Percentiles rank a stretch among this genome's conserved stretches.
Evolutionary conservation across 2,329 filamentous ascomycete genomes (phyloP).

Genomic region (Ophiostoma himal-ulmi): DNA sequence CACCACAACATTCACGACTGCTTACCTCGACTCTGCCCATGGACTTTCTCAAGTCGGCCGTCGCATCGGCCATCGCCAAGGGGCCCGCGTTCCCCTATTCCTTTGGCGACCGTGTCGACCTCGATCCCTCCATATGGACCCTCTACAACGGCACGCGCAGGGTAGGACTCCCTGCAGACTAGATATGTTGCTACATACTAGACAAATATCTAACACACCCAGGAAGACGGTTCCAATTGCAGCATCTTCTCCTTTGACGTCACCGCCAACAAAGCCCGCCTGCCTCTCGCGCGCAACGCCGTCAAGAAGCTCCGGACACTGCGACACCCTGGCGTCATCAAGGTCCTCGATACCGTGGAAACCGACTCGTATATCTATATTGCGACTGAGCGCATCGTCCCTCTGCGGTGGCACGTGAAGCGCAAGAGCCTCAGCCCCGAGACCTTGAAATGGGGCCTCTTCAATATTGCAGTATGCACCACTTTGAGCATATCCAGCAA

Average conservation of each 20-base stretch:
- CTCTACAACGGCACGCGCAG: slow-evolving; percentile 89
- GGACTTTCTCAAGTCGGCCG: slow-evolving; percentile 97
- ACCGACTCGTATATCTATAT: slow-evolving; percentile 95
- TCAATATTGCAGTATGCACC: slow-evolving; percentile 65
- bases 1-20: not conserved
- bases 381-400: slow-evolving; percentile 83
- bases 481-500: not conserved
- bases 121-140: slow-evolving; percentile 94
- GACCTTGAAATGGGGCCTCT: slow-evolving; percentile 94
- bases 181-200: not conserved
- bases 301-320: slow-evolving; percentile 89
- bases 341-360: slow-evolving; percentile 91
- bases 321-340: slow-evolving; percentile 89
- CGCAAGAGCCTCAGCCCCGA: slow-evolving; percentile 82
- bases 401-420: slow-evolving; percentile 83
- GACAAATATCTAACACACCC: slow-evolving; percentile 19
- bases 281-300: slow-evolving; percentile 88
- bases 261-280: slow-evolving; percentile 66
- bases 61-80: slow-evolving; percentile 93
- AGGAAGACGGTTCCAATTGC: slow-evolving; percentile 92
- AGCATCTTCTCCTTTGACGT: slow-evolving; percentile 97
- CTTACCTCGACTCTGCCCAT: slow-evolving; percentile 43
- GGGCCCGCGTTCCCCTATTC: slow-evolving; percentile 88
- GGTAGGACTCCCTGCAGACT: slow-evolving; percentile 45
- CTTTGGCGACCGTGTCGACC: slow-evolving; percentile 87